phyloP scores from a whole-genome alignment of 2,329 filamentous ascomycete species.

The Metarhizium rileyi region DNA sequence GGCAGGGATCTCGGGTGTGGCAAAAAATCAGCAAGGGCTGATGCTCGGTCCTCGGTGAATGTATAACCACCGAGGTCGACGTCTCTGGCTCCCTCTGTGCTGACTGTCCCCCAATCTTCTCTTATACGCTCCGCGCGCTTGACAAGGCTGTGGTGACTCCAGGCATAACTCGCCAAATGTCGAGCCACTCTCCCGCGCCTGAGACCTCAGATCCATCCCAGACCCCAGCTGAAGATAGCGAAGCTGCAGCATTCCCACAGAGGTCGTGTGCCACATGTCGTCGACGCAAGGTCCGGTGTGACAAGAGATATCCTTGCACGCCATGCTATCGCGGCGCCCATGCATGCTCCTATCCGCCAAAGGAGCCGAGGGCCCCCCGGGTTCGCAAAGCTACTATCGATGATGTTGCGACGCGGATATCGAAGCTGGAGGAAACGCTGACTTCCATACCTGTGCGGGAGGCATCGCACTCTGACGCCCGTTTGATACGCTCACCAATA shows the following conservation, averaged over 20 bases:
- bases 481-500: not conserved
- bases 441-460: not conserved
- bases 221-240: not conserved
- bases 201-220: not conserved
- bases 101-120: not conserved
- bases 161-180: not conserved
- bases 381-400: slow-evolving; percentile 20
- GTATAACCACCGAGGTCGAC: slow-evolving; percentile 2
- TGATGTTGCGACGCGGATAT: slow-evolving; percentile 26
- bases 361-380: slow-evolving; percentile 15
- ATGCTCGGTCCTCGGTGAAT: slow-evolving; percentile 1
- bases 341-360: slow-evolving; percentile 21
- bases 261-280: slow-evolving; percentile 32
- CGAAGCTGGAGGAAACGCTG: slow-evolving; percentile 21
- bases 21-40: too few species aligned
- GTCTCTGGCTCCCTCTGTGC: not conserved
- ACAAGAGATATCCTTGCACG: slow-evolving; percentile 60
- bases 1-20: too few species aligned
- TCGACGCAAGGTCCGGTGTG: slow-evolving; percentile 58
- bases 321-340: slow-evolving; percentile 48
- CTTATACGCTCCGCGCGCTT: not conserved
- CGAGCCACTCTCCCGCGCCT: not conserved
- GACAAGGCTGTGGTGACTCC: not conserved
- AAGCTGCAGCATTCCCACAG: slow-evolving; percentile 3
- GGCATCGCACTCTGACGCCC: not conserved